Evolutionary conservation across 257 asterid genomes (phyloP).

Genomic region (Plectranthus barbatus): DNA sequence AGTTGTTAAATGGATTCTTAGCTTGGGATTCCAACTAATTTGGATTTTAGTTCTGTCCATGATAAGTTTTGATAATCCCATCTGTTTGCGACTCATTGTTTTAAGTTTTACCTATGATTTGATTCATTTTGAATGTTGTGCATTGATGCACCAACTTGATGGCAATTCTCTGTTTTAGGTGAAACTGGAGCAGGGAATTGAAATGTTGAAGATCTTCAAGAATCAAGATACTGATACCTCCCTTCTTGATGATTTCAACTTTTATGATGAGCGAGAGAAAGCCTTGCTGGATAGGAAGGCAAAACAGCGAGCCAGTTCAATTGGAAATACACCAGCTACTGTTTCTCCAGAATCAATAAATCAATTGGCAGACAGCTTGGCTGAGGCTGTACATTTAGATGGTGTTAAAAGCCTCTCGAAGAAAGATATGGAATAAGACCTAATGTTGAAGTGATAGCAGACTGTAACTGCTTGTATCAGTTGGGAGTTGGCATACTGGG

Average conservation of each 20-base stretch:
- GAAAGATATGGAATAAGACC: constrained; percentile 38
- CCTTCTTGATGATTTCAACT: constrained; percentile 81
- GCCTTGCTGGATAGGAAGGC: constrained; percentile 69
- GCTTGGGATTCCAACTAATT: not conserved
- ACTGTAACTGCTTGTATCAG: constrained; percentile 22
- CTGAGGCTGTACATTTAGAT: constrained; percentile 57
- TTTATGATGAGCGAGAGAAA: constrained; percentile 85
- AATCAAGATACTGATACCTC: constrained; percentile 80
- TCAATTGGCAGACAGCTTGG: constrained; percentile 66
- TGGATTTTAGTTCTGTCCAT: not conserved
- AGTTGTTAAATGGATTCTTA: not conserved
- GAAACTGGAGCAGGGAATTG: constrained; percentile 79
- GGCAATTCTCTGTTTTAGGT: constrained; percentile 43
- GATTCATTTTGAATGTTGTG: not conserved
- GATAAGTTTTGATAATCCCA: not conserved
- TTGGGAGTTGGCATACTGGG: constrained; percentile 27
- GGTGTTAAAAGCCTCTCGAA: constrained; percentile 43
- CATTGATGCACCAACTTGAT: not conserved
- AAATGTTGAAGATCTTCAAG: constrained; percentile 85
- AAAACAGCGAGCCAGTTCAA: constrained; percentile 47
- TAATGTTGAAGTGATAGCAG: constrained; percentile 20
- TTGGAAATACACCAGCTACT: constrained; percentile 35
- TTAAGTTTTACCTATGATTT: not conserved
- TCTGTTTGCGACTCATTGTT: not conserved
- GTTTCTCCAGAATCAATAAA: constrained; percentile 53